Evolutionary conservation across 2,329 filamentous ascomycete species (phyloP), one percentile per base, ranked within the genome.

Genomic region (Aspergillus fischeri): DNA sequence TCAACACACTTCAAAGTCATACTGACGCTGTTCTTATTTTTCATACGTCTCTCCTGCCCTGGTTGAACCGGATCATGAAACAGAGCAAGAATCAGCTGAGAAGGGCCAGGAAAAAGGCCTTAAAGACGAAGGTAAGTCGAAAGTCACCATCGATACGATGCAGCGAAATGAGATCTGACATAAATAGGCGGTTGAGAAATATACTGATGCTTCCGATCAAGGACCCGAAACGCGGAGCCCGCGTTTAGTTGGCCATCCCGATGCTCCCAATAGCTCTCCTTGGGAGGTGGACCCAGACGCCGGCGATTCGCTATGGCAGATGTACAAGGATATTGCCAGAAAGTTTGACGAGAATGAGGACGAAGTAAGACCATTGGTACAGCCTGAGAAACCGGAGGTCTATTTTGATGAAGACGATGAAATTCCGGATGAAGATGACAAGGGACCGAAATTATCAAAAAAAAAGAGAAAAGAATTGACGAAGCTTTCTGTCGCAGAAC

Each of bases 51-150:
- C 32, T 3, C 17, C 32, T 38, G 32, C 3, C 5, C 14, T 17
- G 6, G 14, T 1, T 7, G 32, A n/a, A 38, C 17, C 5, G 17
- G 32, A 38, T 38, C 49, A 72, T 72, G 72, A 95, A 93, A 80
- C 86, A 89, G 80, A 92, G 89, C 73, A 97, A 97, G 81, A 97
- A 97, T 77, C 91, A 96, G 77, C 88, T 92, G 80, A 86, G 92
- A 74, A 87, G 93, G 74, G 90, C 91, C 51, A 92, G 93, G 81
- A 96, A 94, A 84, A 97, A 96, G 86, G 89, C 91, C 68, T 86
- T 91, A 72, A 95, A 95, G 79, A 86, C 86, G 69, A 76, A 84
- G 64, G 78, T 83, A 73, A 78, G 73, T 62, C 21, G 20, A 27
- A 21, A 24, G 14, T 8, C 21, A 50, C 28, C 11, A 35, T 10